These are phyloP conservation scores for Scheffersomyces segobiensis DNA, from an alignment of 1,139 yeast genomes.

Conservation along the genomic window DNA sequence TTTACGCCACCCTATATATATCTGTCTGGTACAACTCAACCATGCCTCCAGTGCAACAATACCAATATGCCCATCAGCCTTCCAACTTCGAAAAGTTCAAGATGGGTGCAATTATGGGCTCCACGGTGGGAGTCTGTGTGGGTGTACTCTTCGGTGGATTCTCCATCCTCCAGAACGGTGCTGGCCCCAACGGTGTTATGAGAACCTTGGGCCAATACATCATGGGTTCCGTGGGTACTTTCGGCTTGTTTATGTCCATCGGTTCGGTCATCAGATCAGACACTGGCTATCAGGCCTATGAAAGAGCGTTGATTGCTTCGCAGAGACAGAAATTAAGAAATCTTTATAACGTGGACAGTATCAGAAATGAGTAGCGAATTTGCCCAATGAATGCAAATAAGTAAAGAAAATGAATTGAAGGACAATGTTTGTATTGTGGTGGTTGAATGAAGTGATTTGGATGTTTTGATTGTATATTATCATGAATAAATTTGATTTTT, in stretches of 20 bases:
- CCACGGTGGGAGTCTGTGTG: conserved; percentile 93
- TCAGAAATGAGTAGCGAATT: not conserved
- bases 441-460: not conserved
- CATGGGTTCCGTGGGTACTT: conserved; percentile 95
- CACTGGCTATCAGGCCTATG: conserved; percentile 43
- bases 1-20: not conserved
- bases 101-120: conserved; percentile 98
- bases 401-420: not conserved
- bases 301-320: conserved; percentile 35
- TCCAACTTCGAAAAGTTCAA: conserved; percentile 93
- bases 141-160: conserved; percentile 95
- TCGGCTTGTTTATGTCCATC: conserved; percentile 93
- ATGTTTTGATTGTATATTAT: not conserved
- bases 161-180: conserved; percentile 88
- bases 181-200: conserved; percentile 98
- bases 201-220: conserved; percentile 96
- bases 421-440: not conserved
- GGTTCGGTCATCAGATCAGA: conserved; percentile 92
- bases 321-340: conserved; percentile 41
- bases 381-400: not conserved
- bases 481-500: not conserved
- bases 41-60: conserved; percentile 88
- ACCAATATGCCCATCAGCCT: conserved; percentile 74
- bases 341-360: conserved; percentile 16
- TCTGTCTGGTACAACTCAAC: not conserved